Evolutionary conservation across 257 asterid species (phyloP).

Genomic region (Parsonsia alboflavescens): DNA sequence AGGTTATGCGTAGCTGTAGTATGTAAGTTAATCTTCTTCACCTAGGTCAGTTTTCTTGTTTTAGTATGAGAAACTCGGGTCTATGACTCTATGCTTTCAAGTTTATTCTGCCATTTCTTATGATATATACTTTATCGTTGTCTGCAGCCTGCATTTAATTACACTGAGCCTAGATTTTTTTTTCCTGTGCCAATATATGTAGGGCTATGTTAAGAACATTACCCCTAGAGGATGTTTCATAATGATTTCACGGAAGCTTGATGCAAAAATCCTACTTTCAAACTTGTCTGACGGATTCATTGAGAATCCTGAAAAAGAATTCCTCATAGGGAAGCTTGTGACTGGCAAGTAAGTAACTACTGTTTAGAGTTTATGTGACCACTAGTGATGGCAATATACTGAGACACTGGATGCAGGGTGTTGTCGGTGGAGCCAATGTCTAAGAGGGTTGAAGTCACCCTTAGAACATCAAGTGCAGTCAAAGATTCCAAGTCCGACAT

Average conservation of each 20-base stretch:
- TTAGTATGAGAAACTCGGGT: background rate
- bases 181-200: slow-evolving; percentile 20
- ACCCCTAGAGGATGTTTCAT: slow-evolving; percentile 84
- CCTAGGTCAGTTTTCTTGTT: background rate
- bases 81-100: background rate
- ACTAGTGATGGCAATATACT: slow-evolving; percentile 24
- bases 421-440: slow-evolving; percentile 77
- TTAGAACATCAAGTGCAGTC: slow-evolving; percentile 53
- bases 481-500: slow-evolving; percentile 36
- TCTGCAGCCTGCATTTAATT: background rate
- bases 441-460: slow-evolving; percentile 83
- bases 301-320: slow-evolving; percentile 70
- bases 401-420: slow-evolving; percentile 55
- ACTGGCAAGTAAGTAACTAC: slow-evolving; percentile 59
- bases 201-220: slow-evolving; percentile 84
- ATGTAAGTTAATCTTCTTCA: background rate
- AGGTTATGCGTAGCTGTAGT: background rate
- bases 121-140: background rate
- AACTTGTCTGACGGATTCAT: slow-evolving; percentile 72
- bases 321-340: slow-evolving; percentile 77
- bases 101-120: background rate
- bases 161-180: background rate
- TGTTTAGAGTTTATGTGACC: slow-evolving; percentile 7
- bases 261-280: slow-evolving; percentile 76
- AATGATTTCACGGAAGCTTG: slow-evolving; percentile 76